Evolutionary conservation across 768 basidiomycete species (phyloP).

Genomic region (Trametes punicea): DNA sequence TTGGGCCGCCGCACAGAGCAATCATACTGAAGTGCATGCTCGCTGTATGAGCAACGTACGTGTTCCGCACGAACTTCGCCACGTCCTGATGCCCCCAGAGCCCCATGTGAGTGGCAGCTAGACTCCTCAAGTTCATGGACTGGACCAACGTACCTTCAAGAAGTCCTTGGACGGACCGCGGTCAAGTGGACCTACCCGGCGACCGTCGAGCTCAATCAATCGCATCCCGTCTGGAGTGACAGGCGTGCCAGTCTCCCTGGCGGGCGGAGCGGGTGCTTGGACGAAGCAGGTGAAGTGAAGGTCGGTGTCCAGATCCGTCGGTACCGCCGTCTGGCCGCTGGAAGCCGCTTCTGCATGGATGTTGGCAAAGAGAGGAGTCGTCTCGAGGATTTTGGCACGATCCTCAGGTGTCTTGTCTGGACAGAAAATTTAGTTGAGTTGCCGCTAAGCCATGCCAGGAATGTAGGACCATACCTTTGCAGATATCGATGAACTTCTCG

Average conservation of each 20-base stretch:
- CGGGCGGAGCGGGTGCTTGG: slow-evolving; percentile 48
- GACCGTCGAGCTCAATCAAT: slow-evolving; percentile 83
- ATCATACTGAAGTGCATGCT: slow-evolving; percentile 68
- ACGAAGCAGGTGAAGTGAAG: slow-evolving; percentile 91
- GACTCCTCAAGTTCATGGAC: no score
- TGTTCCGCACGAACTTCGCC: slow-evolving; percentile 56
- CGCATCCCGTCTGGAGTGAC: slow-evolving; percentile 31
- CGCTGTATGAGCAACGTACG: slow-evolving; percentile 51
- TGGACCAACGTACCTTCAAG: slow-evolving; percentile 40
- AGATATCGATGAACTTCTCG: slow-evolving; percentile 61
- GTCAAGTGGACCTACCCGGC: slow-evolving; percentile 76
- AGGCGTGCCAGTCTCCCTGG: slow-evolving; percentile 28
- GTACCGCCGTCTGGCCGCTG: slow-evolving; percentile 65
- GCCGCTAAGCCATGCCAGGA: not conserved
- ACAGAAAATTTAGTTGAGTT: not conserved
- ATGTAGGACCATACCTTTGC: slow-evolving; percentile 43
- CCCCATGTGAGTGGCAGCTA: no score
- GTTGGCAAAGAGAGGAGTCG: slow-evolving; percentile 68
- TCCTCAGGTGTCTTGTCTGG: slow-evolving; percentile 67
- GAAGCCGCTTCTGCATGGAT: slow-evolving; percentile 73
- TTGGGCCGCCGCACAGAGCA: slow-evolving; percentile 38
- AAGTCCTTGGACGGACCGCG: slow-evolving; percentile 61
- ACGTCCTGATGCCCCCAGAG: no score
- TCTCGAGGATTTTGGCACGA: slow-evolving; percentile 71
- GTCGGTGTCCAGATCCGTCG: slow-evolving; percentile 63